A percentile compares a stretch with the other conserved stretches of the same genome.
Evolutionary conservation across 768 basidiomycete species (phyloP).

Genomic region (Candolleomyces aberdarensis): DNA sequence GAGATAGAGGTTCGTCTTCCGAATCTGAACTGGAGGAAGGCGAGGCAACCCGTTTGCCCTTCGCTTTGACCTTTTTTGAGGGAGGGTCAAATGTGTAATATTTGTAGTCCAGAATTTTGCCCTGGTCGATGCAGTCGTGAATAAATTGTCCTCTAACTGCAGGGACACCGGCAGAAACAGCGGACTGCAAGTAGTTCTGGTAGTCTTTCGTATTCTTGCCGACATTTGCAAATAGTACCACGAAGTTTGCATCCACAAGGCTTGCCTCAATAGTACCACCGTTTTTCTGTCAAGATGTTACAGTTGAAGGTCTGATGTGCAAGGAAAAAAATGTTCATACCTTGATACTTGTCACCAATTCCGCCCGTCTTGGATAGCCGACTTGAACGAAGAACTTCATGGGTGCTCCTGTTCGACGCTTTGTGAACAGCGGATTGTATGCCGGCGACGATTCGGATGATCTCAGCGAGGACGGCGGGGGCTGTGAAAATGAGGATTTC

Average conservation of each 20-base stretch:
- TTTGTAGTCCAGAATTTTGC: constrained; percentile 43
- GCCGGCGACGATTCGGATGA: background rate
- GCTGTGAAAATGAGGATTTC: constrained; percentile 6
- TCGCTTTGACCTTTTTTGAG: constrained; percentile 15
- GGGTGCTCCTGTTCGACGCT: constrained; percentile 33
- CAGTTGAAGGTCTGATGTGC: background rate
- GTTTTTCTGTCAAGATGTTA: constrained; percentile 40
- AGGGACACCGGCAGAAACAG: constrained; percentile 34
- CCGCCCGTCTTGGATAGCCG: constrained; percentile 53
- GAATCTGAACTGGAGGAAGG: background rate
- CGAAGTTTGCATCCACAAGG: constrained; percentile 57
- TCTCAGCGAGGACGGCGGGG: background rate
- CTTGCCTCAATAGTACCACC: constrained; percentile 58
- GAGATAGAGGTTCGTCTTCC: background rate
- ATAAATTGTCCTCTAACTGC: constrained; percentile 56
- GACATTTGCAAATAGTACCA: constrained; percentile 51
- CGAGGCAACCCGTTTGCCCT: background rate
- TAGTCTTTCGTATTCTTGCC: constrained; percentile 39
- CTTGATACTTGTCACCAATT: constrained; percentile 56
- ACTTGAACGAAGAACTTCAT: constrained; percentile 65
- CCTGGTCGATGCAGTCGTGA: constrained; percentile 44
- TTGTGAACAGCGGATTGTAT: background rate
- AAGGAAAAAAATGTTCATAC: constrained; percentile 29
- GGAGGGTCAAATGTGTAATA: constrained; percentile 37
- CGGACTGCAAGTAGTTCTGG: constrained; percentile 29